A percentile compares a stretch with the other conserved stretches of the same genome.
phyloP scores from a whole-genome alignment of 208 protist genomes.

The Acanthamoeba healyi region DNA sequence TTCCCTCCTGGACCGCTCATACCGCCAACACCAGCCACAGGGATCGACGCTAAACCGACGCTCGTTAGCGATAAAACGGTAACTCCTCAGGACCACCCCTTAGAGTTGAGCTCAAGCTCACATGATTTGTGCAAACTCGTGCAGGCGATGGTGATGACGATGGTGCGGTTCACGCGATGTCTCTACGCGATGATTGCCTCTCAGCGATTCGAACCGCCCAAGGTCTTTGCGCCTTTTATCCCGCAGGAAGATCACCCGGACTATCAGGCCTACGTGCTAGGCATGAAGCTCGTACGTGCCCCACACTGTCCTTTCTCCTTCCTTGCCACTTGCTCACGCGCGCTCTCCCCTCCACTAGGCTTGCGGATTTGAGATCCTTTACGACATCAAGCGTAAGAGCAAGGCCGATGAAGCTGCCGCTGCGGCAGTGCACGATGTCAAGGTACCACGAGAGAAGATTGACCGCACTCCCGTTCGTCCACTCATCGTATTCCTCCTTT shows the following conservation, averaged over 20 bases:
- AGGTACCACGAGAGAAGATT: not conserved
- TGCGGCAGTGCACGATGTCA: not conserved
- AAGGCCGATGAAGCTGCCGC: not conserved
- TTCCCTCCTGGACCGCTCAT: not conserved
- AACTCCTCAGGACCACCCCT: not conserved
- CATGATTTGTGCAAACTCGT: not conserved
- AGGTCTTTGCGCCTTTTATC: not conserved
- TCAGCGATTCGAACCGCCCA: slow-evolving; percentile 52
- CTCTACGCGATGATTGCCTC: slow-evolving; percentile 42
- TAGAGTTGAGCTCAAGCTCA: too few relatives aligned
- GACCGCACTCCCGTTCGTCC: not conserved
- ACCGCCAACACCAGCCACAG: not conserved
- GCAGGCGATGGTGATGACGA: slow-evolving; percentile 43
- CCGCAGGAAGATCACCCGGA: slow-evolving; percentile 47
- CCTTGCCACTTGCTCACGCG: too few relatives aligned
- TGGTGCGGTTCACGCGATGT: slow-evolving; percentile 39
- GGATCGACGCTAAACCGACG: too few relatives aligned
- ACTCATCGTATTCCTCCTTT: not conserved
- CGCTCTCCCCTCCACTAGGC: too few relatives aligned
- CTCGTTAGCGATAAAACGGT: not conserved
- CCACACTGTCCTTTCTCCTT: too few relatives aligned
- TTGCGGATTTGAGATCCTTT: slow-evolving; percentile 58
- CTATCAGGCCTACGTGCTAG: slow-evolving; percentile 20
- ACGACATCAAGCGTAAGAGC: slow-evolving; percentile 3
- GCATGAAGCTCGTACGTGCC: slow-evolving; percentile 66